Percentiles rank a stretch among this genome's conserved stretches.
Evolutionary conservation across 306 rosid species (phyloP).

Genomic region (Trifolium fragiferum): DNA sequence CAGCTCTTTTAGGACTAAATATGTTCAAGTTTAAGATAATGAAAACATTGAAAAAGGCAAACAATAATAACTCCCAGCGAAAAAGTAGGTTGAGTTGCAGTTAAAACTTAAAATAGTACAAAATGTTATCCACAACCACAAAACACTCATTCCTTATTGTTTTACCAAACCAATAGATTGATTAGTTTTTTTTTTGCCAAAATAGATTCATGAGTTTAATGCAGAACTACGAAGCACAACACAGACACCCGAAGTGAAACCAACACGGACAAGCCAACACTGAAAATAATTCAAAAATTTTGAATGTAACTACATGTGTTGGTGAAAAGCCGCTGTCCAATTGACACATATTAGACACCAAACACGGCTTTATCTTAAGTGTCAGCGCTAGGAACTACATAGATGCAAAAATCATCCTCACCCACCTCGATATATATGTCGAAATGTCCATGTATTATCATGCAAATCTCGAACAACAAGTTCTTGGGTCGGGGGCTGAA

Average conservation of each 20-base stretch:
- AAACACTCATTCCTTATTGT: background rate
- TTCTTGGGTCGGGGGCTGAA: constrained; percentile 93
- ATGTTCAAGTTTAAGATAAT: background rate
- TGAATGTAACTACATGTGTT: background rate
- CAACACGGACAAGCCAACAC: background rate
- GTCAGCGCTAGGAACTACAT: background rate
- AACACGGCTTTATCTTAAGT: background rate
- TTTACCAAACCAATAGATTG: constrained; percentile 10
- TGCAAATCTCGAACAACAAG: constrained; percentile 92
- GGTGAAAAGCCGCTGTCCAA: background rate
- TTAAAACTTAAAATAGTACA: too few relatives aligned
- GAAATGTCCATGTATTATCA: constrained; percentile 88
- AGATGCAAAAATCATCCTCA: constrained; percentile 43
- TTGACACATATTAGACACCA: background rate
- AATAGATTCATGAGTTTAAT: constrained; percentile 5
- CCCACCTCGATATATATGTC: constrained; percentile 96
- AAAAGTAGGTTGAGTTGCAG: too few relatives aligned
- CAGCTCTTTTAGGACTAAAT: background rate
- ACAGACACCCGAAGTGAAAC: background rate
- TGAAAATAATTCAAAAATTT: background rate
- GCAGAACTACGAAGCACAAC: background rate
- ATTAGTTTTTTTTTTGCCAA: background rate
- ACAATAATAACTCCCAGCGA: constrained; percentile 29
- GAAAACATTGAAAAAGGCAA: background rate
- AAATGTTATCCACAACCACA: background rate